Percentiles rank a stretch among this genome's conserved stretches.
Evolutionary conservation across 768 basidiomycete species (phyloP).

Genomic region (Boletellus emodensis): DNA sequence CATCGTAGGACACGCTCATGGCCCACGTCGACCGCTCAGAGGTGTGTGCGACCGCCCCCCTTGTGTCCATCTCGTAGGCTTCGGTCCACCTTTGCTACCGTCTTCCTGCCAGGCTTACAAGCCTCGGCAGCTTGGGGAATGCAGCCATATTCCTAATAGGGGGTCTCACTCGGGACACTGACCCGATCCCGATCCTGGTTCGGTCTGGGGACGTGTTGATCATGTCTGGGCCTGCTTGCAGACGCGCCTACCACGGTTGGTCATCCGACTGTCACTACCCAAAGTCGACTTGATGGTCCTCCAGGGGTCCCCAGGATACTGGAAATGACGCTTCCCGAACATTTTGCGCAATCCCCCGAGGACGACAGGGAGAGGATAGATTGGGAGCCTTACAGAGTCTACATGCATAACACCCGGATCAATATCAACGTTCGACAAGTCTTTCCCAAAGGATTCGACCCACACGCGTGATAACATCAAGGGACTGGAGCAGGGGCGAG

Average conservation of each 20-base stretch:
- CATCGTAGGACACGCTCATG: constrained; percentile 78
- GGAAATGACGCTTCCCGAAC: constrained; percentile 69
- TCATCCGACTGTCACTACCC: neutral
- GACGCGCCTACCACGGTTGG: constrained; percentile 91
- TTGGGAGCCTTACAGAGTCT: constrained; percentile 63
- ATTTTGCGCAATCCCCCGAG: constrained; percentile 38
- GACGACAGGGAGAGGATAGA: constrained; percentile 29
- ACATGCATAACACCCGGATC: constrained; percentile 67
- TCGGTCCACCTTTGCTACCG: constrained; percentile 18
- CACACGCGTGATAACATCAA: constrained; percentile 14
- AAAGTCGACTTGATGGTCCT: neutral
- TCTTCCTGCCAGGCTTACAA: neutral
- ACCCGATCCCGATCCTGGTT: constrained; percentile 78
- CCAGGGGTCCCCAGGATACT: constrained; percentile 85
- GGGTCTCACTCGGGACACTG: constrained; percentile 67
- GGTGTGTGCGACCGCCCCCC: constrained; percentile 84
- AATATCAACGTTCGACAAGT: constrained; percentile 93
- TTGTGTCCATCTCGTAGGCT: constrained; percentile 86
- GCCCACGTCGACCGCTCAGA: constrained; percentile 98
- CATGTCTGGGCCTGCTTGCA: constrained; percentile 85
- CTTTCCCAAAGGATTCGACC: constrained; percentile 66
- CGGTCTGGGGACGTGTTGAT: constrained; percentile 89
- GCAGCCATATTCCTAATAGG: constrained; percentile 90
- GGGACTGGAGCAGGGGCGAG: too few species aligned
- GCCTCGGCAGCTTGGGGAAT: constrained; percentile 67